Evolutionary conservation across 2,329 filamentous ascomycete species (phyloP).

Genomic region (Herpotrichia juniperi): DNA sequence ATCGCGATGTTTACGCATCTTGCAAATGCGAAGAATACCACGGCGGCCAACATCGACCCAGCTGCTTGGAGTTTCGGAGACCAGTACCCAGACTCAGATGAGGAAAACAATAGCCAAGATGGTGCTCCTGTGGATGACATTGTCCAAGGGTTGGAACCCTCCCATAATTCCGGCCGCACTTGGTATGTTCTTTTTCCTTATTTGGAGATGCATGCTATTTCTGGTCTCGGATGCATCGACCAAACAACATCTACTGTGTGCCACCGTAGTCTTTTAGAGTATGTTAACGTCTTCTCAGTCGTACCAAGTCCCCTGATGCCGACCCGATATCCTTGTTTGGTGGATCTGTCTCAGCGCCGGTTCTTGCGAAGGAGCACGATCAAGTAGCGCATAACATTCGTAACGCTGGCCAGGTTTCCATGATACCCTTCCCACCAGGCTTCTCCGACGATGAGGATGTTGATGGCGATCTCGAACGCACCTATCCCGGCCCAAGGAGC

Average conservation of each 20-base stretch:
- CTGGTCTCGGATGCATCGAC: too few relatives aligned
- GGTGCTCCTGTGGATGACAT: neutral
- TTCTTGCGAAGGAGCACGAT: too few relatives aligned
- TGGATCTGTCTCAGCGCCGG: neutral
- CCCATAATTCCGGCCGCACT: too few relatives aligned
- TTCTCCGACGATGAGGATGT: slow-evolving; percentile 24
- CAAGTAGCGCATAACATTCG: too few relatives aligned
- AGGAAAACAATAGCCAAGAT: neutral
- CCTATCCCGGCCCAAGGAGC: neutral
- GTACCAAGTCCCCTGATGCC: too few relatives aligned
- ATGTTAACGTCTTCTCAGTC: too few relatives aligned
- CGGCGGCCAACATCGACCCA: neutral
- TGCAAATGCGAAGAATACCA: neutral
- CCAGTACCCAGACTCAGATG: neutral
- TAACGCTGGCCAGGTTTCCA: slow-evolving; percentile 1
- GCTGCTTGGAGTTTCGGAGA: neutral
- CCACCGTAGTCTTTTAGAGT: too few relatives aligned
- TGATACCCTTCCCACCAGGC: slow-evolving; percentile 11
- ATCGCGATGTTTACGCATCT: too few relatives aligned
- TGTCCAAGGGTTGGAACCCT: too few relatives aligned
- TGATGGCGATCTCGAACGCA: slow-evolving; percentile 7
- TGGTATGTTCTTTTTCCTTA: too few relatives aligned
- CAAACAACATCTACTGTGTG: too few relatives aligned
- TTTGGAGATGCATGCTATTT: too few relatives aligned
- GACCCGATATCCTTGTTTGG: neutral